A percentile compares a stretch with the other conserved stretches of the same genome.
phyloP scores from a whole-genome alignment of 2,329 filamentous ascomycete species.

The Xylaria sp. region DNA sequence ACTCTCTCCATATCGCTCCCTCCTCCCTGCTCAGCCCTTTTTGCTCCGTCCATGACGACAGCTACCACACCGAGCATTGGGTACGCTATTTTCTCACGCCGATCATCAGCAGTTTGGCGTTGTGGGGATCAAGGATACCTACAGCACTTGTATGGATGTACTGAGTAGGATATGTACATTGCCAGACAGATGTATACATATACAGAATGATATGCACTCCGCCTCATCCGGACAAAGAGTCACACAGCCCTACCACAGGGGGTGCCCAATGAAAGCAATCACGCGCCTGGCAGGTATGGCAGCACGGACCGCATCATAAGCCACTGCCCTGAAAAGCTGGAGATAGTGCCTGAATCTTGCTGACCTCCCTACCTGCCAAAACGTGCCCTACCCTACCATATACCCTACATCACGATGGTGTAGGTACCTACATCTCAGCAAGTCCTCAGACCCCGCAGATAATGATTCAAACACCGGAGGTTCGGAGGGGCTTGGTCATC shows the following conservation, averaged over 20 bases:
- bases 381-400: neutral
- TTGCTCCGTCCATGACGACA: conserved; percentile 20
- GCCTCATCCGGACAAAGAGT: conserved; percentile 26
- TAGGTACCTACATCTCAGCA: neutral
- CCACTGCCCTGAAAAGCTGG: conserved; percentile 26
- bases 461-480: conserved; percentile 11
- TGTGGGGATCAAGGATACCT: neutral
- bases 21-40: conserved; percentile 15
- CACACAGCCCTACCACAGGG: conserved; percentile 31
- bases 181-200: neutral
- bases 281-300: neutral
- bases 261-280: neutral
- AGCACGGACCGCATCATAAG: neutral
- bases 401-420: conserved; percentile 4
- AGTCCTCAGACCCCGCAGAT: conserved; percentile 15
- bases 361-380: conserved; percentile 1
- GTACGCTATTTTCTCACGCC: conserved; percentile 32
- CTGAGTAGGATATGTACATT: neutral
- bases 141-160: neutral
- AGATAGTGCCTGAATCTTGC: conserved; percentile 23
- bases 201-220: conserved; percentile 22
- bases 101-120: conserved; percentile 5
- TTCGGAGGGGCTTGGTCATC: conserved; percentile 1
- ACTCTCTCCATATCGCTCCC: neutral
- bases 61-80: conserved; percentile 23